These are phyloP conservation scores for Leishmania gerbilli DNA, from an alignment of 208 protist species.

Conservation along the genomic window DNA sequence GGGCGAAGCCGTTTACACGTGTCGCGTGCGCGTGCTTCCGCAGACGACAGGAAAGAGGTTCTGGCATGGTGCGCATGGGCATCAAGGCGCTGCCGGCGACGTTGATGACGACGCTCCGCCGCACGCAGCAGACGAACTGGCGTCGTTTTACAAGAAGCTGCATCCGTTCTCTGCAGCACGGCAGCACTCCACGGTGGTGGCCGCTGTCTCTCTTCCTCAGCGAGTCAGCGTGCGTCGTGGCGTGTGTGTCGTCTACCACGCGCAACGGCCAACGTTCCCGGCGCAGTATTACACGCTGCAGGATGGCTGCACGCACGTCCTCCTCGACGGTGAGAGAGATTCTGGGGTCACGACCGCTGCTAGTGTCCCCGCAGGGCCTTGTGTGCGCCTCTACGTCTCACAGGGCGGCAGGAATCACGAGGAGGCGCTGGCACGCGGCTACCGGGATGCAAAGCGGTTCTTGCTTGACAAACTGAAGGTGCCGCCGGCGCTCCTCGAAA, in stretches of 20 bases:
- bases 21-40: slow-evolving; percentile 20
- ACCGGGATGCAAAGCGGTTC: slow-evolving; percentile 9
- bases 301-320: slow-evolving; percentile 19
- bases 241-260: slow-evolving; percentile 33
- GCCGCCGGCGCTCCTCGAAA: slow-evolving; percentile 16
- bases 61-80: background rate
- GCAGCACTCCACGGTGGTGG: background rate
- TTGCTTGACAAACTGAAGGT: slow-evolving; percentile 15
- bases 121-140: background rate
- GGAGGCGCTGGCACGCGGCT: slow-evolving; percentile 3
- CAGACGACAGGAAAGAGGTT: slow-evolving; percentile 14
- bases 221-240: slow-evolving; percentile 22
- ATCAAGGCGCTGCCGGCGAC: background rate
- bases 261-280: slow-evolving; percentile 18
- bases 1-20: background rate
- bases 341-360: background rate
- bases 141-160: slow-evolving; percentile 15
- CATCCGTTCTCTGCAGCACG: slow-evolving; percentile 20
- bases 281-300: slow-evolving; percentile 30
- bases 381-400: slow-evolving; percentile 27
- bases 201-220: background rate
- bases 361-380: background rate
- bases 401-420: slow-evolving; percentile 26
- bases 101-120: background rate
- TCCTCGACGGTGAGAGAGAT: background rate